Conservation (phyloP, 2,329 filamentous ascomycete species). For the Claviceps spartinae region DNA sequence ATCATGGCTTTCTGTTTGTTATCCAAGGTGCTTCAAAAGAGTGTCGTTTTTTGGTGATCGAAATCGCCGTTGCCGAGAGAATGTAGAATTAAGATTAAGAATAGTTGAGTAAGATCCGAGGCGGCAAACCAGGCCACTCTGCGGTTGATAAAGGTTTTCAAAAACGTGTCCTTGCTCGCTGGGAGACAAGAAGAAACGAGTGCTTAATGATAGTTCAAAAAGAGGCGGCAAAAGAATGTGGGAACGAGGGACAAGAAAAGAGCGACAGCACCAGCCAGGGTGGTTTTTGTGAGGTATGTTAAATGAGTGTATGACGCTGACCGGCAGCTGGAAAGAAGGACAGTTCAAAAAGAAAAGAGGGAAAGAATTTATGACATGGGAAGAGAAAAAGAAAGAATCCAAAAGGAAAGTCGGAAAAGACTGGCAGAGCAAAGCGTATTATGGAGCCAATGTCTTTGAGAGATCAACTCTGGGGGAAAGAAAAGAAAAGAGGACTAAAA, state of each 20-base stretch:
- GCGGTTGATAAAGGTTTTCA: constrained; percentile 5
- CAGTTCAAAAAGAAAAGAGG: constrained; percentile 27
- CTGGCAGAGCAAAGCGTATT: constrained; percentile 16
- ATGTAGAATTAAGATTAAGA: not conserved
- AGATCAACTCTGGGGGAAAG: constrained; percentile 5
- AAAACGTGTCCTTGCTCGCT: not conserved
- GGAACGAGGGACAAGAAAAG: too few species aligned
- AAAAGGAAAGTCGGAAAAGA: constrained; percentile 8
- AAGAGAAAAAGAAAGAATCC: constrained; percentile 14
- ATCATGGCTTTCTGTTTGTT: constrained; percentile 28
- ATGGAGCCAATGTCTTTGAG: not conserved
- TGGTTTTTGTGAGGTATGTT: too few species aligned
- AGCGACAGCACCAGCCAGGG: too few species aligned
- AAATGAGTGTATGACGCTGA: too few species aligned
- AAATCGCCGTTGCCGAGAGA: not conserved
- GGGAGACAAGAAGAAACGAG: not conserved
- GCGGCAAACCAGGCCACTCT: constrained; percentile 12
- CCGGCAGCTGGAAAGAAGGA: constrained; percentile 30
- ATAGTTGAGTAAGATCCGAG: constrained; percentile 1
- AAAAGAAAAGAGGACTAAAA: not conserved
- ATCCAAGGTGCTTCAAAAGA: constrained; percentile 14
- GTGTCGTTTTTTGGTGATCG: not conserved
- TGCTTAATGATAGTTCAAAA: not conserved
- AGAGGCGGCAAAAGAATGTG: constrained; percentile 14
- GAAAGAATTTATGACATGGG: not conserved